Evolutionary conservation across 345 rosid species (phyloP).

Genomic region (Eucalyptus viminalis): DNA sequence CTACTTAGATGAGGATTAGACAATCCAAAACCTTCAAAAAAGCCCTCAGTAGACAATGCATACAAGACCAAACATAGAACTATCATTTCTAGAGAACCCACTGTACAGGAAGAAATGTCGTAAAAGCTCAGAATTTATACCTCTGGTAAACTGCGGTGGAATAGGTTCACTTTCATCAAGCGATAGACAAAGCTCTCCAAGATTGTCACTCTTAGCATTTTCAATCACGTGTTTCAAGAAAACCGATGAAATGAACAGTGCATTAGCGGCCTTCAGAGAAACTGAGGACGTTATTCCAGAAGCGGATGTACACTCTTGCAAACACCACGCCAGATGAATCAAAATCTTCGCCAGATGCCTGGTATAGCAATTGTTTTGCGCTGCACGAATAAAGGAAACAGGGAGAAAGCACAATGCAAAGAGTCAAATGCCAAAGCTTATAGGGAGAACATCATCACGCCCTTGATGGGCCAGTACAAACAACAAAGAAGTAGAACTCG

Average conservation of each 20-base stretch:
- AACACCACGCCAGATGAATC: constrained; percentile 72
- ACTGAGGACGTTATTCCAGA: constrained; percentile 26
- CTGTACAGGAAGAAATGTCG: background rate
- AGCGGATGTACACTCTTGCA: constrained; percentile 56
- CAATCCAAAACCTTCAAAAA: background rate
- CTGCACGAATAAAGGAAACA: constrained; percentile 20
- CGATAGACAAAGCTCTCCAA: constrained; percentile 49
- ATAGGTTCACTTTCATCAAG: constrained; percentile 56
- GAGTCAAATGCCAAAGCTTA: background rate
- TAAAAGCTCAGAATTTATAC: constrained; percentile 12
- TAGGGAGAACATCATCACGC: background rate
- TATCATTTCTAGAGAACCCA: background rate
- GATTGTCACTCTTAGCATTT: constrained; percentile 35
- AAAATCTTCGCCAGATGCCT: constrained; percentile 85
- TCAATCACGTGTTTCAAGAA: constrained; percentile 73
- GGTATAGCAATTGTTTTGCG: constrained; percentile 57
- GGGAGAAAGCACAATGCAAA: background rate
- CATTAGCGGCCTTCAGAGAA: constrained; percentile 63
- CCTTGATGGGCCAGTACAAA: background rate
- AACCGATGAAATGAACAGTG: constrained; percentile 63
- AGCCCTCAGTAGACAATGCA: background rate
- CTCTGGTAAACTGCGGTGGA: constrained; percentile 39
- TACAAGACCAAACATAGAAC: background rate
- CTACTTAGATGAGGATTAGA: background rate
- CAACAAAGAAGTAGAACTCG: background rate